A percentile compares a stretch with the other conserved stretches of the same genome.
Evolutionary conservation across 306 rosid species (phyloP).

Genomic region (Myrica gale): DNA sequence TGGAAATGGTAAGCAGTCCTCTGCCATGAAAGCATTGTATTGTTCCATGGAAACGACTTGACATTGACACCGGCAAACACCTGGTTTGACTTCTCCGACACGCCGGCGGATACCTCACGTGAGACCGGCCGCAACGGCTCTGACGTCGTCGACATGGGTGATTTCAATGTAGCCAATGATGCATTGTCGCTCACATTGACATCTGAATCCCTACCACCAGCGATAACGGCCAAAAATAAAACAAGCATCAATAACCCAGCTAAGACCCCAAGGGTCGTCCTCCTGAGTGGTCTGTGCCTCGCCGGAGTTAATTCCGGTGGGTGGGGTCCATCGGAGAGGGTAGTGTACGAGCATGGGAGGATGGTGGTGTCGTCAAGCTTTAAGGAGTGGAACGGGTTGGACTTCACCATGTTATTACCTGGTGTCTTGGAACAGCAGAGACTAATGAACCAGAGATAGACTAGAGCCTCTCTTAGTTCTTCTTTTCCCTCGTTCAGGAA

Average conservation of each 20-base stretch:
- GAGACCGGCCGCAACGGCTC: slow-evolving; percentile 32
- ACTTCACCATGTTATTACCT: background rate
- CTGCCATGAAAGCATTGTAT: slow-evolving; percentile 83
- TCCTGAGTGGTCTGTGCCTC: slow-evolving; percentile 4
- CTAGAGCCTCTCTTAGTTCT: background rate
- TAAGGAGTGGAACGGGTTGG: background rate
- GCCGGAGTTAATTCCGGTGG: background rate
- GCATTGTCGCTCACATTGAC: background rate
- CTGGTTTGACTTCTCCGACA: slow-evolving; percentile 62
- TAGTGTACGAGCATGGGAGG: slow-evolving; percentile 41
- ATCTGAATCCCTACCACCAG: slow-evolving; percentile 8
- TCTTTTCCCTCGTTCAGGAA: background rate
- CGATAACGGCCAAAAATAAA: slow-evolving; percentile 35
- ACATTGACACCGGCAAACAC: background rate
- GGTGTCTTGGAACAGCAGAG: background rate
- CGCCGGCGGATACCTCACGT: slow-evolving; percentile 62
- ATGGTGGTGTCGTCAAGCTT: background rate
- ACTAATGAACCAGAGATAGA: background rate
- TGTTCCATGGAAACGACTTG: slow-evolving; percentile 60
- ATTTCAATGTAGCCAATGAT: slow-evolving; percentile 10
- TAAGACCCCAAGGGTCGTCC: slow-evolving; percentile 24
- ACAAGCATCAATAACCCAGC: slow-evolving; percentile 43
- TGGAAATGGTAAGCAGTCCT: slow-evolving; percentile 87
- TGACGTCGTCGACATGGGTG: background rate
- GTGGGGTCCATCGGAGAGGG: slow-evolving; percentile 35